Evolutionary conservation across 2,329 filamentous ascomycete genomes (phyloP).

Genomic region (Huntiella abstrusa): DNA sequence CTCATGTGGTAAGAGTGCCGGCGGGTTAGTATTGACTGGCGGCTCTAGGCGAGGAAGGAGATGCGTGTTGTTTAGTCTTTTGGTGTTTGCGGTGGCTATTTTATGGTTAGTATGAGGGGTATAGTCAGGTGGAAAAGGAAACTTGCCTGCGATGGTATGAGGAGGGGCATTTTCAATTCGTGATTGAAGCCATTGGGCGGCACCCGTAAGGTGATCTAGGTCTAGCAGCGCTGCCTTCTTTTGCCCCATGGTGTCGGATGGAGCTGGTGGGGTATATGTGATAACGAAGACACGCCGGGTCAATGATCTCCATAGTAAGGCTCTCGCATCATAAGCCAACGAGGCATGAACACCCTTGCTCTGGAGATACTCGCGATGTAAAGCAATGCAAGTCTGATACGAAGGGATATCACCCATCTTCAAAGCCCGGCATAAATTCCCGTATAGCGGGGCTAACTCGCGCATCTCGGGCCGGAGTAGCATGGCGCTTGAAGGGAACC

Average conservation of each 20-base stretch:
- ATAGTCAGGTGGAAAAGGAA: background rate
- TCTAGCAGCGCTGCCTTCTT: slow-evolving; percentile 57
- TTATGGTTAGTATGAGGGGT: background rate
- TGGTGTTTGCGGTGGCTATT: slow-evolving; percentile 8
- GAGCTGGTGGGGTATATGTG: slow-evolving; percentile 50
- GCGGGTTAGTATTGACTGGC: slow-evolving; percentile 15
- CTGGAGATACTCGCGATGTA: slow-evolving; percentile 54
- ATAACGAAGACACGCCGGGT: slow-evolving; percentile 61
- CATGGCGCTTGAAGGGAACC: slow-evolving; percentile 52
- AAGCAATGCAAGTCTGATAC: slow-evolving; percentile 51
- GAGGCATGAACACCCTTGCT: slow-evolving; percentile 57
- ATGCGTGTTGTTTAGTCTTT: slow-evolving; percentile 6
- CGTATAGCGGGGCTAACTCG: slow-evolving; percentile 46
- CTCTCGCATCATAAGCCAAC: slow-evolving; percentile 57
- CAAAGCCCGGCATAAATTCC: slow-evolving; percentile 55
- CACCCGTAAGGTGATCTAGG: slow-evolving; percentile 45
- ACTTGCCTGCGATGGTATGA: slow-evolving; percentile 8
- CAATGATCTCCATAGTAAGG: slow-evolving; percentile 69
- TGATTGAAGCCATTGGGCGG: slow-evolving; percentile 46
- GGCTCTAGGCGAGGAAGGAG: background rate
- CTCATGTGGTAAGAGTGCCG: slow-evolving; percentile 34
- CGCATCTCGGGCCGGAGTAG: slow-evolving; percentile 51
- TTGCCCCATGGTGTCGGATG: slow-evolving; percentile 26
- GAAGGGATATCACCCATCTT: slow-evolving; percentile 52
- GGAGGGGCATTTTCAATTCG: slow-evolving; percentile 30